These are phyloP conservation scores for Epichloe typhina DNA, from an alignment of 2,329 filamentous ascomycete species.

Conservation along the genomic window DNA sequence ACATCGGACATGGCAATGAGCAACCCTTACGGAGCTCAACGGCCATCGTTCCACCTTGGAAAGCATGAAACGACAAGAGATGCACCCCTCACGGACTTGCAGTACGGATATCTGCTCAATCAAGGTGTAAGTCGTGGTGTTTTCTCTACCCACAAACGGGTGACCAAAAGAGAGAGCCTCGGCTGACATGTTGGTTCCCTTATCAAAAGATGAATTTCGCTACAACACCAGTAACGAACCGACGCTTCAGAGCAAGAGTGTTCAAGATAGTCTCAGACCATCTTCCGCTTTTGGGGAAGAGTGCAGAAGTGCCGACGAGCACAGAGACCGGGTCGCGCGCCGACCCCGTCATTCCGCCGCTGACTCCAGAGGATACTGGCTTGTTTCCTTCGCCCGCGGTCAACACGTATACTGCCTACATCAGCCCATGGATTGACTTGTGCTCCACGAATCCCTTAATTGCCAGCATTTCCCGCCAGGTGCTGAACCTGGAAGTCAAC, in stretches of 20 bases:
- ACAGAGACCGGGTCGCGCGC: slow-evolving; percentile 33
- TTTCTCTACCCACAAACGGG: not conserved
- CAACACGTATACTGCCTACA: slow-evolving; percentile 61
- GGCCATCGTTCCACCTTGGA: slow-evolving; percentile 51
- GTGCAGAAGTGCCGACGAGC: slow-evolving; percentile 24
- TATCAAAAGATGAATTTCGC: slow-evolving; percentile 57
- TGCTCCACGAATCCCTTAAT: slow-evolving; percentile 72
- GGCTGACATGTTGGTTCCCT: not conserved
- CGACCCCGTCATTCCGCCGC: slow-evolving; percentile 48
- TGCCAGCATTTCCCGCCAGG: slow-evolving; percentile 75
- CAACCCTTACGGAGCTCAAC: slow-evolving; percentile 16
- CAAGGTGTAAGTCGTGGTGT: slow-evolving; percentile 43
- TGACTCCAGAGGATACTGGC: slow-evolving; percentile 69
- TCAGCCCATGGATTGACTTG: slow-evolving; percentile 89
- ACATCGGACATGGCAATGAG: slow-evolving; percentile 11
- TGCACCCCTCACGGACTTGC: slow-evolving; percentile 46
- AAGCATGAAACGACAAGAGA: slow-evolving; percentile 57
- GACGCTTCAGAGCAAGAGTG: slow-evolving; percentile 57
- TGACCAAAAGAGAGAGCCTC: not conserved
- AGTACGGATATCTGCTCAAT: slow-evolving; percentile 56
- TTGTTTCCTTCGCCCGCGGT: slow-evolving; percentile 56
- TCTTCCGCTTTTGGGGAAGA: slow-evolving; percentile 30
- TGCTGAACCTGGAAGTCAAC: slow-evolving; percentile 78
- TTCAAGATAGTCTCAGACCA: slow-evolving; percentile 47
- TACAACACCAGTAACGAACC: slow-evolving; percentile 65